Evolutionary conservation across 306 rosid genomes (phyloP), one percentile per base, ranked within the genome.

Genomic region (Rosa multiflora): DNA sequence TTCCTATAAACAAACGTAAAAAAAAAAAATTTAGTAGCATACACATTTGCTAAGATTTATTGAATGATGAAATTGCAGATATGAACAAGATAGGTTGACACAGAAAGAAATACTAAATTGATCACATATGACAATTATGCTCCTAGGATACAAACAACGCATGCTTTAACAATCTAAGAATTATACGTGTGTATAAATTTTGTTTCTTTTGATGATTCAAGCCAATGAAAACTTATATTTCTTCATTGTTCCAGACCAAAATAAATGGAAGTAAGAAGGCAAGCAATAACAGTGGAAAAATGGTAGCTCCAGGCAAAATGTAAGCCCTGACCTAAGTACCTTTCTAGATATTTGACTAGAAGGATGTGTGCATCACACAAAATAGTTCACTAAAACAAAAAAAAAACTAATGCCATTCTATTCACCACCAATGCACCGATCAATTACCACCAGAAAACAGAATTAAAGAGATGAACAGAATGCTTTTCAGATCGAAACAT

Each of bases 1-100:
- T 82, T 67, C 76, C 51, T 9, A 58, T 77, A 81, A 76, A 73
- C 46, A 80, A 76, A 14, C 3, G 39, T 32, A 75, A 69, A 59
- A 2, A 46, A 18, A 62, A 32, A 5, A 35, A 63, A 59, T 42
- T 39, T 12, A 76, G 73, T n/a, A 56, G 81, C 44, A 14, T 0
- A 15, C 6, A 56, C 9, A 74, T 35, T 56, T 12, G 21, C 46
- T 10, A 18, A 18, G 44, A 53, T 32, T 52, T 1, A 14, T 23
- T 10, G 62, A 72, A 49, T 10, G 18, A 51, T 11, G 29, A 53
- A 53, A 40, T 0, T 6, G 1, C 68, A 43, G 35, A 42, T 7
- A 61, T 23, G 9, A 42, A 59, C 42, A 42, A 42, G 20, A 18
- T 37, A 17, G 14, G 5, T 3, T 4, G 13, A 10, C 6, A n/a